Base-by-base conservation (phyloP, 2,329 filamentous ascomycete genomes). In the Clarireedia monteithiana region DNA sequence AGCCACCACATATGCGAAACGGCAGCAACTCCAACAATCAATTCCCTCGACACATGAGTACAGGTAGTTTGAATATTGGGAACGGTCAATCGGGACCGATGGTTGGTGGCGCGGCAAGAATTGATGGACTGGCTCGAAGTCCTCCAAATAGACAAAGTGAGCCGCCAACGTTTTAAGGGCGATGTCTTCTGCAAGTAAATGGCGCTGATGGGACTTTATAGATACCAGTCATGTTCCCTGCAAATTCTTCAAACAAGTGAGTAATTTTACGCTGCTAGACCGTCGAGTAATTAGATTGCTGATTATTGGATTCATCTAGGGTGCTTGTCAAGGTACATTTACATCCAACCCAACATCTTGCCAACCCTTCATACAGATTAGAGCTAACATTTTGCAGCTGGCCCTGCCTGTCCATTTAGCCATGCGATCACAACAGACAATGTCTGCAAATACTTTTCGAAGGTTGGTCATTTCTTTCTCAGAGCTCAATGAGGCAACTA, bases 371-470 rank as follows among this genome's bases (percentile, higher is more conserved):
- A 20, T 34, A 34, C 30, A 48, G 34, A 17, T 20, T 23, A 7
- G 20, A 26, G 38, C 53, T 55, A 50, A 55, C 10, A 36, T 50
- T 24, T 39, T 50, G 24, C 5, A 55, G 94, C 94, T 57, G 94
- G 94, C 65, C 89, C 88, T 71, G 90, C 91, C 63, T 99, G 94
- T 75, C 94, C 94, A 42, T 99, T 97, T 74, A 89, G 91, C 66
- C 94, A 99, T 75, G 89, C 94, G 69, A 81, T 85, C 30, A 83
- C 91, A 42, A 82, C 88, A 51, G 90, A 96, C 71, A 91, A 88
- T 60, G 84, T 95, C 62, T 99, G 94, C 85, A 99, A 97, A 75
- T 99, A 97, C 75, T 99, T 97, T 72, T 88, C 91, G 69, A 99
- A 97, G 86, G 91, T 95, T 76, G 66, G 76, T 71, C 46, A 6